Evolutionary conservation across 805 yeast species (phyloP).

Genomic region (Barnettozyma pratensis): DNA sequence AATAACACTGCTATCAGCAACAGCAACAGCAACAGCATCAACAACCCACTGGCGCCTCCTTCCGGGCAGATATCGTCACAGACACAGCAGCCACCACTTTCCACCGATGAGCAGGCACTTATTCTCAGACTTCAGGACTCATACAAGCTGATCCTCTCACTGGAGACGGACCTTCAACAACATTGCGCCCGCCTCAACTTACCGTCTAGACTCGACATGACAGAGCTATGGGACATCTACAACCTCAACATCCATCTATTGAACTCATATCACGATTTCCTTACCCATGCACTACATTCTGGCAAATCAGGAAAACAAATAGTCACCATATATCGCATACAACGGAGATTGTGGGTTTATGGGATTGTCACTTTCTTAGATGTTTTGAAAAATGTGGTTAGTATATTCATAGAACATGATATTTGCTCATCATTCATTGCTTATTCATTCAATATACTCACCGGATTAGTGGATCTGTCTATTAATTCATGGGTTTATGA

Average conservation of each 20-base stretch:
- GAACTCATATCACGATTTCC: constrained; percentile 68
- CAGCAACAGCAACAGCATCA: constrained; percentile 6
- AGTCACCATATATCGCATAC: constrained; percentile 71
- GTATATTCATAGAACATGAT: constrained; percentile 71
- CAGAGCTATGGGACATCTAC: constrained; percentile 68
- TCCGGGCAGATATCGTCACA: not conserved
- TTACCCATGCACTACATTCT: constrained; percentile 66
- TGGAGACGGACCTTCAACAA: constrained; percentile 65
- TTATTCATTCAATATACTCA: constrained; percentile 54
- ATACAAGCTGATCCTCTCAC: constrained; percentile 60
- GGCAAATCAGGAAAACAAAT: constrained; percentile 74
- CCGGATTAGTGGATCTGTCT: constrained; percentile 32
- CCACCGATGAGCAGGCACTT: constrained; percentile 59
- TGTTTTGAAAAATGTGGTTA: constrained; percentile 67
- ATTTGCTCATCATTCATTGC: constrained; percentile 71
- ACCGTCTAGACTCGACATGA: constrained; percentile 51
- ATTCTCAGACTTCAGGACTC: constrained; percentile 72
- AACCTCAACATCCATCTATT: constrained; percentile 60
- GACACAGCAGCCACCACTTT: constrained; percentile 12
- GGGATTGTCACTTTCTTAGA: constrained; percentile 79
- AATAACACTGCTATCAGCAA: not conserved
- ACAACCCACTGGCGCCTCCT: constrained; percentile 7
- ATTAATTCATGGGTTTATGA: constrained; percentile 60
- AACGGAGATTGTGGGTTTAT: constrained; percentile 79
- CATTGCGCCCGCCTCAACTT: constrained; percentile 57